A percentile compares a stretch with the other conserved stretches of the same genome.
Evolutionary conservation across 495 filamentous ascomycete genomes (phyloP).

Genomic region (Lindgomyces ingoldianus): DNA sequence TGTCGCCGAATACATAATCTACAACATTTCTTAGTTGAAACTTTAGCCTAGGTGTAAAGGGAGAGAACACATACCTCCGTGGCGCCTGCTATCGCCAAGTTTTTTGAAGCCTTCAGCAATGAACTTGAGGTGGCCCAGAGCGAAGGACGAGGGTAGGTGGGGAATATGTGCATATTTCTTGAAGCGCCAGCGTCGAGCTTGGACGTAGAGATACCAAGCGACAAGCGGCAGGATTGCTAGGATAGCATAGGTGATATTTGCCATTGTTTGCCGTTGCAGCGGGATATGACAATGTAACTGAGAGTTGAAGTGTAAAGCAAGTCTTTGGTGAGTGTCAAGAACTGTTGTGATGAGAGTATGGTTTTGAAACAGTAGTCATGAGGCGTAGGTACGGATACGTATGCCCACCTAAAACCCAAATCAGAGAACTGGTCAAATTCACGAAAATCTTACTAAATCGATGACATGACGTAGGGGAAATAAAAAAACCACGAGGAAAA

Average conservation of each 20-base stretch:
- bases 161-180: conserved; percentile 29
- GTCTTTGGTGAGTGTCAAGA: no score
- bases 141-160: conserved; percentile 8
- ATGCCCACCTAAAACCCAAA: no score
- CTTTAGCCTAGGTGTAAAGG: not conserved
- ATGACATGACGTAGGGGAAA: no score
- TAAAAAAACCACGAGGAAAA: no score
- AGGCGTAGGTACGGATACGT: no score
- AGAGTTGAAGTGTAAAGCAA: no score
- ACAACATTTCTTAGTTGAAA: not conserved
- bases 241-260: conserved; percentile 10
- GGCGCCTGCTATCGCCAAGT: conserved; percentile 13
- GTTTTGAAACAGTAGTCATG: no score
- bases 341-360: no score
- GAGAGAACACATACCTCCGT: conserved; percentile 5
- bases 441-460: no score
- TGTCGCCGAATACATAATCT: conserved; percentile 29
- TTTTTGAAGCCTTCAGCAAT: conserved; percentile 16
- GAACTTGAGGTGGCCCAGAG: conserved; percentile 18
- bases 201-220: conserved; percentile 8
- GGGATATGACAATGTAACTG: no score
- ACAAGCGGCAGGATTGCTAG: conserved; percentile 25
- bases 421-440: no score
- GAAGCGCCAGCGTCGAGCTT: conserved; percentile 16
- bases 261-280: conserved; percentile 5